Evolutionary conservation across 2,329 filamentous ascomycete genomes (phyloP), one percentile per base, ranked within the genome.

Genomic region (Diaporthe caulivora): DNA sequence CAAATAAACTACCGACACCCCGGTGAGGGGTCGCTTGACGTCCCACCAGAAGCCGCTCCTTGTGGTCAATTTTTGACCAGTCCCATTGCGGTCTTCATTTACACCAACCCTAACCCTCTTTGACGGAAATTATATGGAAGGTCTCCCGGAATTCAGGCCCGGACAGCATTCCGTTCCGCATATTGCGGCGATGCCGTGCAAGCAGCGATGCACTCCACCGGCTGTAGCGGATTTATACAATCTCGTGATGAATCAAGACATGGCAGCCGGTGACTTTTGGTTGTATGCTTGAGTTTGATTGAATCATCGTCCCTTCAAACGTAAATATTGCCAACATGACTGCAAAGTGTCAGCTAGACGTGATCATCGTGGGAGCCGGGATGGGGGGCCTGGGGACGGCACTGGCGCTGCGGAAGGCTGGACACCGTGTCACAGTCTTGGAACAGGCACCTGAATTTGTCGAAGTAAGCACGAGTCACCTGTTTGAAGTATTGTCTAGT

Each of bases 381-480:
- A 71, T 71, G 18, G 69, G 69, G 37, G 69, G 69, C 0, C n/a
- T 71, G 11, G 69, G 69, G n/a, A 55, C 69, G 8, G 69, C 69
- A 34, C 21, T 71, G n/a, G 55, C 44, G 15, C 44, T 71, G 6
- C 18, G 69, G 1, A 18, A 53, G 24, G 26, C 53, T 15, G 69
- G 69, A 11, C 69, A 71, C 2, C 40, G n/a, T 6, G 69, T 71
- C 21, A 71, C 54, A 2, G 55, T 71, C 21, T 40, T 71, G 44
- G 69, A 71, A 57, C 69, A 71, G 44, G 69, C 69, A 1, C 26
- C 69, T 8, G 69, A 62, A 15, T 71, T 71, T 42, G 69, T 71
- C n/a, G 69, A 71, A 21, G 69, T 71, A 31, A 34, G 69, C 26
- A 17, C 6, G 3, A 17, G 29, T n/a, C n/a, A 3, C 6, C 10